Evolutionary conservation across 495 filamentous ascomycete species (phyloP).

Genomic region (Neurospora intermedia): DNA sequence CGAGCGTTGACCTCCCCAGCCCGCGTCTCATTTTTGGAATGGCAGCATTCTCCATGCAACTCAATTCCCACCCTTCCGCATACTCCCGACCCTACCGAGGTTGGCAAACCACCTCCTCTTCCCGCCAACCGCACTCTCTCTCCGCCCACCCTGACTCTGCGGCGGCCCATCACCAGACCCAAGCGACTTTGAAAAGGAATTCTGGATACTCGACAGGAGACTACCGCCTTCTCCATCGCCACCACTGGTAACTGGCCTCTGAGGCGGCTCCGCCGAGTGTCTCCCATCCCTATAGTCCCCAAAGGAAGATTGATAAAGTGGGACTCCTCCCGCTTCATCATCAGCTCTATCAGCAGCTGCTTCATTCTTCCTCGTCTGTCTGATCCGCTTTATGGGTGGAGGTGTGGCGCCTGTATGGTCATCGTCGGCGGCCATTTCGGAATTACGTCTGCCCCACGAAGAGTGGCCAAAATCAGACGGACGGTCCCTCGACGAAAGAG

Average conservation of each 20-base stretch:
- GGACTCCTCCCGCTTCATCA: slow-evolving; percentile 13
- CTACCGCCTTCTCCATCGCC: not conserved
- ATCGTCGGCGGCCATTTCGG: slow-evolving; percentile 18
- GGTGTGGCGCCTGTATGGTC: slow-evolving; percentile 31
- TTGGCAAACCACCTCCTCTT: slow-evolving; percentile 29
- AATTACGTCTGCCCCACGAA: slow-evolving; percentile 18
- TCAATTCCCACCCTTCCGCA: slow-evolving; percentile 14
- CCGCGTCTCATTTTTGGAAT: not conserved
- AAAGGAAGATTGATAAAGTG: slow-evolving; percentile 2
- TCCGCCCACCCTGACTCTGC: not conserved
- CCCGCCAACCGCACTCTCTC: not conserved
- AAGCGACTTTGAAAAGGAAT: not conserved
- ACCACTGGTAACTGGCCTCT: not conserved
- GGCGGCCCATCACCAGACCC: not conserved
- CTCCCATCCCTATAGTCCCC: not conserved
- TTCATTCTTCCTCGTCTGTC: slow-evolving; percentile 8
- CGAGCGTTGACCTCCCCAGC: no score
- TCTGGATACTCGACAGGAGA: not conserved
- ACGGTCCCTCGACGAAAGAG: slow-evolving; percentile 7
- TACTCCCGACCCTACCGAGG: slow-evolving; percentile 23
- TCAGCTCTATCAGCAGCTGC: not conserved
- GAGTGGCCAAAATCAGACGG: slow-evolving; percentile 16
- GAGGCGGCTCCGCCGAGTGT: not conserved
- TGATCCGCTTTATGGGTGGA: slow-evolving; percentile 35
- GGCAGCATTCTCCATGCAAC: not conserved